Evolutionary conservation across 2,329 filamentous ascomycete genomes (phyloP), one percentile per base, ranked within the genome.

Genomic region (Lachnellula occidentalis): DNA sequence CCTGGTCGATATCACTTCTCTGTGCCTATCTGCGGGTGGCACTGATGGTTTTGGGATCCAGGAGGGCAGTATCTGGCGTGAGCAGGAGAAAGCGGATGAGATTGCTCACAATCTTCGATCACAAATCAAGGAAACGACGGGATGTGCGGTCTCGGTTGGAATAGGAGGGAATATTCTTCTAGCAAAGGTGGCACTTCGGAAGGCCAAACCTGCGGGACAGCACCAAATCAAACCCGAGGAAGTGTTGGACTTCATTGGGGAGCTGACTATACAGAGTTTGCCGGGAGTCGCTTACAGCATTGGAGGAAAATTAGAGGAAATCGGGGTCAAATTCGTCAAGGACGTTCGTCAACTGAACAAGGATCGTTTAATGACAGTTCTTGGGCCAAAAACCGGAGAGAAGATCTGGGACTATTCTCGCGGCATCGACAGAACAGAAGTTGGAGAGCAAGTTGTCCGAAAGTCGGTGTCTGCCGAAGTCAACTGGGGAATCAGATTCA

Each of bases 391-490:
- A 72, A 99, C 92, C 0, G 91, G 92, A 3, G 87, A 90, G 62
- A 96, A 87, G 69, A 77, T 99, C 0, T 92, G 87, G 79, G 90
- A 96, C 50, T 97, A 95, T 70, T 80, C 92, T 21, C 83, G 90
- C 5, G 94, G 94, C 2, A 90, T 97, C 48, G 94, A 99, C 71
- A 80, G 78, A 48, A 78, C 83, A 1, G 90, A 96, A 69, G 90
- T 97, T 5, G 92, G 92, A 34, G 88, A 92, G 54, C 88, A 95
- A 66, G 82, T 87, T 0, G 77, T 90, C 15, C 85, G 94, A 51
- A 99, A 97, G 68, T 97, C 92, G 0, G 90, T 99, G 0, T 97
- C 94, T 2, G 92, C 92, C 1, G 94, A 99, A 69, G 90, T 99
- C 58, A 99, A 94, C 65, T 99, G 94, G 94, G 94, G 95, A 2